Evolutionary conservation across 352 stramenopile genomes (phyloP).

Genomic region (Lagenidium sp.): DNA sequence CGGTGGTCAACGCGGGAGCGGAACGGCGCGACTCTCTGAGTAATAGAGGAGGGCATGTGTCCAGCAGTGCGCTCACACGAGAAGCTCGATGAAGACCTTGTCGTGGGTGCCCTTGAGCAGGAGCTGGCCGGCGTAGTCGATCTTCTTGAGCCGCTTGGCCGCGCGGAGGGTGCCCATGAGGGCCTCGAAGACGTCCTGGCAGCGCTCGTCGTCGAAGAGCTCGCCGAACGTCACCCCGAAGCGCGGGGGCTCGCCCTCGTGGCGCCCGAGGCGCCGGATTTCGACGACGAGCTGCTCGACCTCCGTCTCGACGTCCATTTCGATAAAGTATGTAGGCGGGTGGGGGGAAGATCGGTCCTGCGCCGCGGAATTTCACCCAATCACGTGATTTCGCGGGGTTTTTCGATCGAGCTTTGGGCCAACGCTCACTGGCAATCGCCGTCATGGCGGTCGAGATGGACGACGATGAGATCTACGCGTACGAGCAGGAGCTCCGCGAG

Average conservation of each 20-base stretch:
- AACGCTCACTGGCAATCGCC: neutral
- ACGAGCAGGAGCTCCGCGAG: conserved; percentile 67
- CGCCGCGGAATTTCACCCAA: conserved; percentile 8
- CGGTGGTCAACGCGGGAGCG: too few relatives aligned
- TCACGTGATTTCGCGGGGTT: conserved; percentile 17
- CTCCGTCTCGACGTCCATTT: conserved; percentile 64
- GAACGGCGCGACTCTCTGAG: too few relatives aligned
- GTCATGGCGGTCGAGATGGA: conserved; percentile 20
- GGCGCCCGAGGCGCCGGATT: conserved; percentile 48
- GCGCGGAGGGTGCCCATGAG: conserved; percentile 79
- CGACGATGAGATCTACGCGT: conserved; percentile 68
- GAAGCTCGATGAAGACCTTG: conserved; percentile 64
- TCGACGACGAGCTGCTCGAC: conserved; percentile 59
- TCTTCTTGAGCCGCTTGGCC: conserved; percentile 65
- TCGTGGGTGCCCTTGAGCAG: conserved; percentile 79
- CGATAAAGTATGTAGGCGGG: conserved; percentile 6
- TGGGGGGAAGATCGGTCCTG: conserved; percentile 5
- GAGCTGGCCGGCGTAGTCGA: conserved; percentile 73
- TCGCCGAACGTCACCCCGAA: conserved; percentile 68
- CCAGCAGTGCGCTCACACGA: conserved; percentile 23
- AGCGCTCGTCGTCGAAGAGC: conserved; percentile 79
- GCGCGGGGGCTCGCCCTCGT: conserved; percentile 31
- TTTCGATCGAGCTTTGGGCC: too few relatives aligned
- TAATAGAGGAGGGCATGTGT: too few relatives aligned
- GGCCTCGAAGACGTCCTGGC: conserved; percentile 69